Evolutionary conservation across 1,284 basidiomycete species (phyloP).

Genomic region (Cutaneotrichosporon cyanovorans): DNA sequence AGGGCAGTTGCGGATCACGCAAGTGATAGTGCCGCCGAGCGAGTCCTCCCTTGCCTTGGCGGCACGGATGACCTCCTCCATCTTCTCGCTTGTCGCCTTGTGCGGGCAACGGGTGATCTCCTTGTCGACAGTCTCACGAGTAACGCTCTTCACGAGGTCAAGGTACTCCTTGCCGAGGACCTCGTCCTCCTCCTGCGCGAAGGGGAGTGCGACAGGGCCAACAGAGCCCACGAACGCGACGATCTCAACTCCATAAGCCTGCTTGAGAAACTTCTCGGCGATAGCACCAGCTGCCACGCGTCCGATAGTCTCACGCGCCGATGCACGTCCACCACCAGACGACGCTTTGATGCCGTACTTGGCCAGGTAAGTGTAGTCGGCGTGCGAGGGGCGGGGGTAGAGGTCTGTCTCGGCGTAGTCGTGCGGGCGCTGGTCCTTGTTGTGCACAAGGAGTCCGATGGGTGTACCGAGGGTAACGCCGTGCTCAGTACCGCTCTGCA

Average conservation of each 20-base stretch:
- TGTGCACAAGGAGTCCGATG: constrained; percentile 89
- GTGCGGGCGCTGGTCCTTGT: constrained; percentile 96
- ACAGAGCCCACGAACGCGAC: constrained; percentile 96
- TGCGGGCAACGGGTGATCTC: constrained; percentile 88
- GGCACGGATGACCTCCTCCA: constrained; percentile 87
- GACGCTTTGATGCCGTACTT: constrained; percentile 98
- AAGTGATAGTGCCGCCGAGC: constrained; percentile 94
- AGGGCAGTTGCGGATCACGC: constrained; percentile 85
- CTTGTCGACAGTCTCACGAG: constrained; percentile 81
- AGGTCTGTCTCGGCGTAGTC: constrained; percentile 98
- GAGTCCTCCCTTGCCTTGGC: constrained; percentile 89
- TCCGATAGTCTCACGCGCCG: constrained; percentile 94
- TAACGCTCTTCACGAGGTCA: constrained; percentile 68
- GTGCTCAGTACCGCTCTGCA: constrained; percentile 90
- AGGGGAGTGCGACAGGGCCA: constrained; percentile 74
- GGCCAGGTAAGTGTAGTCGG: constrained; percentile 95
- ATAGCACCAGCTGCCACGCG: constrained; percentile 97
- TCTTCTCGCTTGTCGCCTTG: constrained; percentile 72
- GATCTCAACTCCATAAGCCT: constrained; percentile 85
- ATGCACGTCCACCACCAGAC: constrained; percentile 88
- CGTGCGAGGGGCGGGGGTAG: constrained; percentile 94
- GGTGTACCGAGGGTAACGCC: constrained; percentile 96
- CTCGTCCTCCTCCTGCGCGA: constrained; percentile 63
- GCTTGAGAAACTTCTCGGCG: constrained; percentile 89
- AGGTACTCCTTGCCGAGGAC: constrained; percentile 77